Conservation (phyloP, 2,329 filamentous ascomycete species). For the Xylogone sp. region DNA sequence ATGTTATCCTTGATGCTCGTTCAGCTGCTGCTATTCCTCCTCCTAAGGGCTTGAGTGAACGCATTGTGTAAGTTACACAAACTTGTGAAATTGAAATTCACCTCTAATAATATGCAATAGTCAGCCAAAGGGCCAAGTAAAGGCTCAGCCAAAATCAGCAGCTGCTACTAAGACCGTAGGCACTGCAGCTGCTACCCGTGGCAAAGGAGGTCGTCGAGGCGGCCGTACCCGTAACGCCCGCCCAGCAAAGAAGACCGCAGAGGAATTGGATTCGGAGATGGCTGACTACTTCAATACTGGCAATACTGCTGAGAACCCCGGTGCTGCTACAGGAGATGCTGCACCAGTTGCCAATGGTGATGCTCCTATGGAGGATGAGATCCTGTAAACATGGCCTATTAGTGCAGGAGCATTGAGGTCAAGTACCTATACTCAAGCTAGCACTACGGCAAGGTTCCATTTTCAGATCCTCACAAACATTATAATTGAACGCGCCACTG, state of each 20-base stretch:
- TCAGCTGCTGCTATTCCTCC: slow-evolving; percentile 63
- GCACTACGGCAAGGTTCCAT: neutral
- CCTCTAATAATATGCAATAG: slow-evolving; percentile 29
- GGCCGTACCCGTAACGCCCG: slow-evolving; percentile 52
- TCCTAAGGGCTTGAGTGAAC: slow-evolving; percentile 77
- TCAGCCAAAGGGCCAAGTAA: slow-evolving; percentile 63
- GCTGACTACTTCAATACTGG: slow-evolving; percentile 76
- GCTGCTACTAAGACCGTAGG: slow-evolving; percentile 66
- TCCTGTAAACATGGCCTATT: slow-evolving; percentile 42
- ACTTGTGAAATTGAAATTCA: neutral
- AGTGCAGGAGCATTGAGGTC: too few relatives aligned
- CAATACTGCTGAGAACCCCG: slow-evolving; percentile 45
- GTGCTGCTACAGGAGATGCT: slow-evolving; percentile 27
- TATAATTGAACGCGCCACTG: neutral
- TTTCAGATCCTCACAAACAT: neutral
- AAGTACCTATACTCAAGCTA: neutral
- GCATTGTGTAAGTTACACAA: slow-evolving; percentile 63
- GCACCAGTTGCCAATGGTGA: slow-evolving; percentile 40
- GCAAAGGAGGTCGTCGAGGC: slow-evolving; percentile 50
- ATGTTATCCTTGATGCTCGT: slow-evolving; percentile 80
- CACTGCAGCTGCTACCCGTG: slow-evolving; percentile 50
- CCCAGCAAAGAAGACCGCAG: slow-evolving; percentile 80
- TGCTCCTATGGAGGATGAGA: slow-evolving; percentile 65
- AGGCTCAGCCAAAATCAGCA: slow-evolving; percentile 78
- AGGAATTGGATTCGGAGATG: slow-evolving; percentile 98